These are phyloP conservation scores for Cladophialophora yegresii DNA, from an alignment of 2,329 filamentous ascomycete genomes.

Conservation along the genomic window DNA sequence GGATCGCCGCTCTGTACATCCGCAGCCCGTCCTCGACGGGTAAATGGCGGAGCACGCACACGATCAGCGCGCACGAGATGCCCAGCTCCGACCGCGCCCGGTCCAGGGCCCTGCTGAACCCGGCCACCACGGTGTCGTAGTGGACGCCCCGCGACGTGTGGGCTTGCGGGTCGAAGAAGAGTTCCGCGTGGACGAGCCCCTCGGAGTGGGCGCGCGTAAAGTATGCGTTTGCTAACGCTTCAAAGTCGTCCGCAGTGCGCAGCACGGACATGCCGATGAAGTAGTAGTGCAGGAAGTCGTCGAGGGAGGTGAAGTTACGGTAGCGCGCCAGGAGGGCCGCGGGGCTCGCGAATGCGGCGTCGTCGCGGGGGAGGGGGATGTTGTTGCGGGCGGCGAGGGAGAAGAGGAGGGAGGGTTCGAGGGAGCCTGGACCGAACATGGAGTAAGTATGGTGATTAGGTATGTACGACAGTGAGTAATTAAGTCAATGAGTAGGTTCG, in stretches of 20 bases:
- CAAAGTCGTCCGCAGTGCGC: constrained; percentile 65
- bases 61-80: constrained; percentile 66
- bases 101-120: constrained; percentile 62
- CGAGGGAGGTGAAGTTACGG: constrained; percentile 66
- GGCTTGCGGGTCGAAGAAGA: constrained; percentile 80
- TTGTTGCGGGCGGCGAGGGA: constrained; percentile 66
- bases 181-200: constrained; percentile 70
- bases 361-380: constrained; percentile 60
- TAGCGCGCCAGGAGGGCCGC: constrained; percentile 65
- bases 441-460: no score
- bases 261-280: constrained; percentile 75
- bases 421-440: constrained; percentile 46
- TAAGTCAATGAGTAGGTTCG: background rate
- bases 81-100: constrained; percentile 64
- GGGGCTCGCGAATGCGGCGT: constrained; percentile 64
- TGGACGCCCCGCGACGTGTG: constrained; percentile 66
- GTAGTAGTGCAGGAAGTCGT: constrained; percentile 76
- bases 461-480: background rate
- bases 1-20: constrained; percentile 32
- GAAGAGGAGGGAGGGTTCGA: constrained; percentile 71
- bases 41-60: constrained; percentile 66
- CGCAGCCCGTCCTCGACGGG: constrained; percentile 25
- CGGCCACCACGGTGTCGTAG: constrained; percentile 64
- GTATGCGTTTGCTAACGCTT: constrained; percentile 71
- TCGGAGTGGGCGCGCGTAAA: constrained; percentile 65